Conservation (phyloP, 2,329 filamentous ascomycete species). For the Dothideomycetes sp. region DNA sequence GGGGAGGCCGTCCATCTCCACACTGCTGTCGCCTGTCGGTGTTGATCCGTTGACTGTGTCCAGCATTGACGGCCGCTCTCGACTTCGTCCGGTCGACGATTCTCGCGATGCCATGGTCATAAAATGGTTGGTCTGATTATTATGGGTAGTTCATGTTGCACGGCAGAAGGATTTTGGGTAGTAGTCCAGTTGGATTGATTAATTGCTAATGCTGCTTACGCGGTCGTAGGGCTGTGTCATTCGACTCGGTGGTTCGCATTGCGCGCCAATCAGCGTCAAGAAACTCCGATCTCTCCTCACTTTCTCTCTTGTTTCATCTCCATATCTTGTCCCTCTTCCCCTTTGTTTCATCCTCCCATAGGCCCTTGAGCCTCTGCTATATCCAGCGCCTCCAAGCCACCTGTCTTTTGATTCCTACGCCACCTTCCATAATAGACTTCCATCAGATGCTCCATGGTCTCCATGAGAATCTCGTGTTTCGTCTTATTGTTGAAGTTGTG, state of each 20-base stretch:
- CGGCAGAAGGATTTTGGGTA: neutral
- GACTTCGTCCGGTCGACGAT: neutral
- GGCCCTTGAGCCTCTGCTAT: neutral
- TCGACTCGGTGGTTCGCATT: neutral
- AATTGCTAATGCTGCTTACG: neutral
- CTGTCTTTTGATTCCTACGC: neutral
- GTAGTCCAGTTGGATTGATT: neutral
- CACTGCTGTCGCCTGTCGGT: neutral
- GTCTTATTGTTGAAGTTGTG: neutral
- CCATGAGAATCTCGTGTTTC: neutral
- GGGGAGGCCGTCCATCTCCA: constrained; percentile 27
- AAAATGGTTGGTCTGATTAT: neutral
- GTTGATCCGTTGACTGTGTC: neutral
- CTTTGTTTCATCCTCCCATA: neutral
- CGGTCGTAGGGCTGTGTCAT: neutral
- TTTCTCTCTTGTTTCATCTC: neutral
- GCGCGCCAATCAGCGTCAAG: neutral
- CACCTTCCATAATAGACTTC: neutral
- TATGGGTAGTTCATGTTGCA: neutral
- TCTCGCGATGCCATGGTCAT: constrained; percentile 6
- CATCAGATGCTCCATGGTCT: neutral
- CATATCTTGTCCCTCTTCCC: neutral
- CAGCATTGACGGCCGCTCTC: neutral
- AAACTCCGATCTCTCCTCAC: neutral
- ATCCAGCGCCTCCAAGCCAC: neutral